Evolutionary conservation across 768 basidiomycete genomes (phyloP).

Genomic region (Hemileccinum rubropunctum): DNA sequence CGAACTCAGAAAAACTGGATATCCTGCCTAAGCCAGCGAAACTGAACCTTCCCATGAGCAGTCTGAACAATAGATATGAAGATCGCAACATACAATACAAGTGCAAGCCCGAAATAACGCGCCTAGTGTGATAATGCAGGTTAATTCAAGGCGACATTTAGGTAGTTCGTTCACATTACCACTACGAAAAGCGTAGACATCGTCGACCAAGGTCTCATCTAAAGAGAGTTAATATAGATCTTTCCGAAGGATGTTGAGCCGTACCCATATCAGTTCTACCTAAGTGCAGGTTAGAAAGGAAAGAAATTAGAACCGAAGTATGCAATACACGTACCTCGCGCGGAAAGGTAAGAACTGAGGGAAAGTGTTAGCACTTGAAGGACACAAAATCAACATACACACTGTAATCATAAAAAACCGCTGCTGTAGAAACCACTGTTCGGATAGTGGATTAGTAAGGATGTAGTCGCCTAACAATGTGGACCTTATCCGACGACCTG

Average conservation of each 20-base stretch:
- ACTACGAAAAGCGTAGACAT: slow-evolving; percentile 11
- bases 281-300: not conserved
- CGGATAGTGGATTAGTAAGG: not conserved
- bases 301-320: not conserved
- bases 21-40: not conserved
- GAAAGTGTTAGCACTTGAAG: not conserved
- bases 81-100: slow-evolving; percentile 3
- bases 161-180: not conserved
- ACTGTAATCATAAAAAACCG: slow-evolving; percentile 13
- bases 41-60: slow-evolving; percentile 2
- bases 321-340: slow-evolving; percentile 2
- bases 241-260: not conserved
- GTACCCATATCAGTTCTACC: slow-evolving; percentile 15
- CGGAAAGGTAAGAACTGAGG: slow-evolving; percentile 8
- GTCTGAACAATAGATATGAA: not conserved
- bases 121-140: not conserved
- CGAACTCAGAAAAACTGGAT: not conserved
- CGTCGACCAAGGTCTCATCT: slow-evolving; percentile 11
- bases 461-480: too few species aligned
- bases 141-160: not conserved
- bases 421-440: slow-evolving; percentile 1
- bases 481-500: too few species aligned
- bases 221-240: not conserved
- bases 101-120: slow-evolving; percentile 8
- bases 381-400: not conserved